Percentiles rank a stretch among this genome's conserved stretches.
These are phyloP conservation scores for Sporisorium sorghi DNA, from an alignment of 1,284 basidiomycete genomes.

Conservation along the genomic window DNA sequence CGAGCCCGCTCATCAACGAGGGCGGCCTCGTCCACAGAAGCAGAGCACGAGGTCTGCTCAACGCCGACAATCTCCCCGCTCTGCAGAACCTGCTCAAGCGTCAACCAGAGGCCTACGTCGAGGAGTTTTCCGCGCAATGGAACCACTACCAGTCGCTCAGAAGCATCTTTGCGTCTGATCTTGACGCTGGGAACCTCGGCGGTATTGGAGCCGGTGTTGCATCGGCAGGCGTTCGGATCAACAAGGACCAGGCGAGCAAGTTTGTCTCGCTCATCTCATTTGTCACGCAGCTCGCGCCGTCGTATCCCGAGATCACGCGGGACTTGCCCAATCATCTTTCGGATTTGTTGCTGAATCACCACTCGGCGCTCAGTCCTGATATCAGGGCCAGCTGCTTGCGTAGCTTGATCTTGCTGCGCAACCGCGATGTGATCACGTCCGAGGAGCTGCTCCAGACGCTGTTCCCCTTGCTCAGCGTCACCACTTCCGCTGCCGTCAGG, in stretches of 20 bases:
- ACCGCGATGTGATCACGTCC: conserved; percentile 90
- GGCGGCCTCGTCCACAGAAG: conserved; percentile 62
- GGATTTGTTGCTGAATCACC: conserved; percentile 64
- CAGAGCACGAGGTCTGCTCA: conserved; percentile 65
- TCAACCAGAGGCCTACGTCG: conserved; percentile 88
- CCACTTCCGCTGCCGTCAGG: conserved; percentile 85
- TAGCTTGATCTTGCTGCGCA: conserved; percentile 80
- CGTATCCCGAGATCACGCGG: conserved; percentile 58
- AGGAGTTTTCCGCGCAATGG: conserved; percentile 99
- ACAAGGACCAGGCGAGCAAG: conserved; percentile 62
- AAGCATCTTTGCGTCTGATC: conserved; percentile 77
- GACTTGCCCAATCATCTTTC: conserved; percentile 58
- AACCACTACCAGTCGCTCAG: conserved; percentile 91
- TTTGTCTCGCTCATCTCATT: conserved; percentile 62
- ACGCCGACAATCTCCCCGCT: conserved; percentile 73
- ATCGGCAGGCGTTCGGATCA: conserved; percentile 37
- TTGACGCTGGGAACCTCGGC: conserved; percentile 32
- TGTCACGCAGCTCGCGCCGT: conserved; percentile 74
- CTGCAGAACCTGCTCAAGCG: conserved; percentile 95
- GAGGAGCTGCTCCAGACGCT: conserved; percentile 91
- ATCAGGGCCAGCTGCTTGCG: conserved; percentile 59
- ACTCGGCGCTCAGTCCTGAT: conserved; percentile 61
- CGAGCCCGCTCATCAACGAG: conserved; percentile 56
- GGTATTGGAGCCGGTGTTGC: conserved; percentile 16
- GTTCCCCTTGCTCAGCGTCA: conserved; percentile 87